Percentiles rank a stretch among this genome's conserved stretches.
Conservation (phyloP, 163 green algal genomes). For the Scenedesmus sp. region DNA sequence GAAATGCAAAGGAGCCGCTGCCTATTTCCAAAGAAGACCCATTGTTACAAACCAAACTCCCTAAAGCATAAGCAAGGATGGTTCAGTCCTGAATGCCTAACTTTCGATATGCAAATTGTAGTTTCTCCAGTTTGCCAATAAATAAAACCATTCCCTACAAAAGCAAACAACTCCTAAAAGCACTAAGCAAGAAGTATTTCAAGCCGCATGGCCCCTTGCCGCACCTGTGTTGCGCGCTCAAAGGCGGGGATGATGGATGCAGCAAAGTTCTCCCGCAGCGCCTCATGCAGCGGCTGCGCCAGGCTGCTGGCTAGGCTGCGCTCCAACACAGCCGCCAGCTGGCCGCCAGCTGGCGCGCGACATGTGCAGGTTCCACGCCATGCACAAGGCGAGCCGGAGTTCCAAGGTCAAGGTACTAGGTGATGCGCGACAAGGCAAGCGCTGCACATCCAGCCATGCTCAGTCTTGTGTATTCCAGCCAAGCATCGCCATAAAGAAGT, state of each 20-base stretch:
- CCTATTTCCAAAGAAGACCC: constrained; percentile 48
- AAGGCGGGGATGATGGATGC: constrained; percentile 80
- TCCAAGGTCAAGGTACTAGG: too few species aligned
- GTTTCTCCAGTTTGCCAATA: background rate
- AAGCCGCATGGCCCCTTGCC: too few species aligned
- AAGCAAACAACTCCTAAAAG: too few species aligned
- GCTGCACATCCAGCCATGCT: too few species aligned
- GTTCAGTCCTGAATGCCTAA: constrained; percentile 21
- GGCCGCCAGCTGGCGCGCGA: background rate
- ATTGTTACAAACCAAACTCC: constrained; percentile 43
- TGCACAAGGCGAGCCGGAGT: too few species aligned
- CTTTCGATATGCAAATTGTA: constrained; percentile 19
- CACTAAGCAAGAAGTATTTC: too few species aligned
- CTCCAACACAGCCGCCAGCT: constrained; percentile 30
- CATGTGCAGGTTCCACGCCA: too few species aligned
- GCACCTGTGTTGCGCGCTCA: constrained; percentile 75
- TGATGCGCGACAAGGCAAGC: too few species aligned
- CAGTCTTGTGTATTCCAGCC: too few species aligned
- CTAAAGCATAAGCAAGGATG: constrained; percentile 32
- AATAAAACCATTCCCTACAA: constrained; percentile 4
- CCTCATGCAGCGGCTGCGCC: constrained; percentile 66
- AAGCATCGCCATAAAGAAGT: too few species aligned
- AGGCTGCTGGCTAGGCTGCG: constrained; percentile 42
- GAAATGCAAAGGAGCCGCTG: constrained; percentile 38
- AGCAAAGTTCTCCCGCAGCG: constrained; percentile 68